Evolutionary conservation across 2,329 filamentous ascomycete species (phyloP).

Genomic region (Colletotrichum simmondsii): DNA sequence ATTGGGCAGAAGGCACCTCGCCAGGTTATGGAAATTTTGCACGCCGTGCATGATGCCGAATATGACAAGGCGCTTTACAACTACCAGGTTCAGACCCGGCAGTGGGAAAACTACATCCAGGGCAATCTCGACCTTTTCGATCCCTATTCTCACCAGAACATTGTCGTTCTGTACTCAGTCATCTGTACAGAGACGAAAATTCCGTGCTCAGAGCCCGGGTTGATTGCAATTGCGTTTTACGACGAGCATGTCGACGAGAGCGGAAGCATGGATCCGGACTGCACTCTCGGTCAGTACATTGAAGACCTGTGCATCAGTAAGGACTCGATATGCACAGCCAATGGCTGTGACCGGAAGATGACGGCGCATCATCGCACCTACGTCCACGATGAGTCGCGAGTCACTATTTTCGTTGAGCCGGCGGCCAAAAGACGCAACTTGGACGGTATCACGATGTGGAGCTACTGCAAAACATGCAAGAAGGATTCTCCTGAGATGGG

Average conservation of each 20-base stretch:
- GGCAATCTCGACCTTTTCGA: constrained; percentile 92
- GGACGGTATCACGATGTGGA: constrained; percentile 94
- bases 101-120: constrained; percentile 96
- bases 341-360: constrained; percentile 90
- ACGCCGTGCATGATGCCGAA: constrained; percentile 95
- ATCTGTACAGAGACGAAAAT: constrained; percentile 95
- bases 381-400: constrained; percentile 93
- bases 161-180: constrained; percentile 91
- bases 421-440: constrained; percentile 58
- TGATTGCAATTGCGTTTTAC: constrained; percentile 94
- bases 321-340: constrained; percentile 80
- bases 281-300: constrained; percentile 93
- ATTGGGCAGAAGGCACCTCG: constrained; percentile 82
- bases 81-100: constrained; percentile 92
- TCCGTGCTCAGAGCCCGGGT: constrained; percentile 88
- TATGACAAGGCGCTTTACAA: constrained; percentile 95
- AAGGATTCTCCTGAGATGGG: constrained; percentile 89
- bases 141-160: constrained; percentile 95
- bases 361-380: constrained; percentile 95
- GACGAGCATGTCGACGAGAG: constrained; percentile 80
- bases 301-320: constrained; percentile 87
- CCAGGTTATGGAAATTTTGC: constrained; percentile 92
- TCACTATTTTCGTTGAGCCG: constrained; percentile 87
- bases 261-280: constrained; percentile 82
- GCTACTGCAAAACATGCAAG: constrained; percentile 90